Base-by-base conservation (phyloP, 2,329 filamentous ascomycete genomes). In the Metarhizium brunneum region DNA sequence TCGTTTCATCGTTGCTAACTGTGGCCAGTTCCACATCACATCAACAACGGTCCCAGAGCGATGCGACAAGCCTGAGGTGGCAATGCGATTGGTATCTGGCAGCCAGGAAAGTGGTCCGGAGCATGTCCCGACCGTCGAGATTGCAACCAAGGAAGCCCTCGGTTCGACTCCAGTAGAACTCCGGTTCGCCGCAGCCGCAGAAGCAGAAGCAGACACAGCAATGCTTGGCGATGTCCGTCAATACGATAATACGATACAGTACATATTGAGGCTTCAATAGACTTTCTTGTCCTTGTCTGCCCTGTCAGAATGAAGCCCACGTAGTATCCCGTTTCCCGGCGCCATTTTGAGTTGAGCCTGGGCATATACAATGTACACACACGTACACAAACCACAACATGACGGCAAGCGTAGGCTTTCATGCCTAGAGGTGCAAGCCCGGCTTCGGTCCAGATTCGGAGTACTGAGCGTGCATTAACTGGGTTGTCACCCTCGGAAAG, bases 261-360 rank as follows among this genome's bases (percentile, higher is more conserved):
- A 16, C 11, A 13, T 40, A 16, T 11, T 3, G 13, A 13, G 5
- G 38, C 14, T 29, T 48, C 29, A 25, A 16, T 51, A 40, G 13
- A 35, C 32, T 35, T 20, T 20, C 40, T 40, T n/a, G 43, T 50
- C 49, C 40, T 40, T 52, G 54, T 42, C 40, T 10, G 6, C 3
- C 20, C 42, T 56, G 42, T 51, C 16, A 51, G 25, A 38, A 51
- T 38, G 38, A 50, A 16, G 30, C 36, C 53, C 43, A 48, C 35
- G 25, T 42, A 30, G 14, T 18, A 40, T 50, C 48, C 57, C 51
- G 51, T 56, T 32, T 32, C 42, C 50, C 47, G 42, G 54, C 57
- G 57, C 54, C 52, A 40, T 56, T 53, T 50, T 56, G 54, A 58
- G 54, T 52, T 54, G 50, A 52, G 51, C 29, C 48, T 48, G n/a